Evolutionary conservation across 495 filamentous ascomycete genomes (phyloP).

Genomic region (Xylaria intraflava): DNA sequence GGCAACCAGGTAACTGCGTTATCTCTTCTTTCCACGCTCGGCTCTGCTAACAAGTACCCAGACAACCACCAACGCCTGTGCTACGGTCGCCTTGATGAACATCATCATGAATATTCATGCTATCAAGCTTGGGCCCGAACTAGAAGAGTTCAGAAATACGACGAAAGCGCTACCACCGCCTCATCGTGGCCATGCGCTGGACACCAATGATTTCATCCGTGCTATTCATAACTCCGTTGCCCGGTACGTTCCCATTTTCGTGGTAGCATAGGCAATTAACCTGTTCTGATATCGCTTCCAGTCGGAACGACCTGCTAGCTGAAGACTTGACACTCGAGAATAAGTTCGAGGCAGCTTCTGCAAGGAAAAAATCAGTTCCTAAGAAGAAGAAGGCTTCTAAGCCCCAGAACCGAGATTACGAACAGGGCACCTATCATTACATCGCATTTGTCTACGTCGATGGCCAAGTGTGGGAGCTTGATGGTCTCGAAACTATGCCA

Average conservation of each 20-base stretch:
- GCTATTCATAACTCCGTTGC: slow-evolving; percentile 81
- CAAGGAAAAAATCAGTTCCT: slow-evolving; percentile 12
- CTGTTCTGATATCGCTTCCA: slow-evolving; percentile 14
- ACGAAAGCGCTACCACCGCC: slow-evolving; percentile 62
- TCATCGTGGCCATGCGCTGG: slow-evolving; percentile 66
- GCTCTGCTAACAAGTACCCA: slow-evolving; percentile 22
- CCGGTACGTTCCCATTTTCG: slow-evolving; percentile 43
- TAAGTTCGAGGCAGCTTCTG: slow-evolving; percentile 42
- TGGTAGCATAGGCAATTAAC: background rate
- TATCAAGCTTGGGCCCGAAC: slow-evolving; percentile 58
- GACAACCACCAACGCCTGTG: slow-evolving; percentile 78
- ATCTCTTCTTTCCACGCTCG: background rate
- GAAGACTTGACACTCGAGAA: slow-evolving; percentile 63
- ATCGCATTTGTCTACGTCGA: slow-evolving; percentile 79
- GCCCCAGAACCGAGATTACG: slow-evolving; percentile 18
- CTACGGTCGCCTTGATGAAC: slow-evolving; percentile 80
- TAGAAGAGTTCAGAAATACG: slow-evolving; percentile 63
- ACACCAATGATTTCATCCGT: slow-evolving; percentile 69
- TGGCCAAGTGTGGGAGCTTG: slow-evolving; percentile 77
- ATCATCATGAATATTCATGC: slow-evolving; percentile 74
- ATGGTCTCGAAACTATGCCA: slow-evolving; percentile 74
- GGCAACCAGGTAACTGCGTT: slow-evolving; percentile 69
- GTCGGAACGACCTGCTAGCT: slow-evolving; percentile 72
- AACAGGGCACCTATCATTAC: slow-evolving; percentile 59
- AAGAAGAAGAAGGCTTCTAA: slow-evolving; percentile 15